Evolutionary conservation across 345 rosid species (phyloP).

Genomic region (Ceriops tagal): DNA sequence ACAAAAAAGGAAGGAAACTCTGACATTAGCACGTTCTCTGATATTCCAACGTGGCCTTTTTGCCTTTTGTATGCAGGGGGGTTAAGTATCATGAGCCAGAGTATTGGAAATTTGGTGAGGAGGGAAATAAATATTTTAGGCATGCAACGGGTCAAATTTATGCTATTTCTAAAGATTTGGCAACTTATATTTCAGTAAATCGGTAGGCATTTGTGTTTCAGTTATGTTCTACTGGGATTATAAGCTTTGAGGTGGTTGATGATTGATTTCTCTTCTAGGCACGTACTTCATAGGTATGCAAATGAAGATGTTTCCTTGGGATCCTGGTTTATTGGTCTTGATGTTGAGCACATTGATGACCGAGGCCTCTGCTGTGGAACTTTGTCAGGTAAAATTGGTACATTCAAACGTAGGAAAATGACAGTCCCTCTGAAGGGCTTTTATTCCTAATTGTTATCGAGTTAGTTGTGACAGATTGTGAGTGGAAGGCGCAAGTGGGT

Average conservation of each 20-base stretch:
- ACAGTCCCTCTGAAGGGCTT: neutral
- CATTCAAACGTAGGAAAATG: neutral
- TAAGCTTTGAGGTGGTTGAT: conserved; percentile 2
- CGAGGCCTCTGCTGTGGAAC: conserved; percentile 94
- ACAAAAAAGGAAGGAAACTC: neutral
- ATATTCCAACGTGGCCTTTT: neutral
- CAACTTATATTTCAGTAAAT: conserved; percentile 80
- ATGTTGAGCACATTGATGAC: conserved; percentile 87
- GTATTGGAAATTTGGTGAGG: conserved; percentile 97
- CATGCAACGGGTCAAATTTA: conserved; percentile 96
- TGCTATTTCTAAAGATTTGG: conserved; percentile 88
- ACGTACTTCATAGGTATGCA: conserved; percentile 81
- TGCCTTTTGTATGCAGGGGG: conserved; percentile 49
- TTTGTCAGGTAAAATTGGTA: conserved; percentile 60
- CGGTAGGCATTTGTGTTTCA: conserved; percentile 35
- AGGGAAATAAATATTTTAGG: conserved; percentile 86
- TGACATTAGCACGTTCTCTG: neutral
- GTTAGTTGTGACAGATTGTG: conserved; percentile 19
- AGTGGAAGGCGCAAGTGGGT: conserved; percentile 37
- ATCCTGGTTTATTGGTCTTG: conserved; percentile 97
- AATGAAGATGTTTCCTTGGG: conserved; percentile 96
- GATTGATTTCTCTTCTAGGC: conserved; percentile 36
- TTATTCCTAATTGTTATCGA: neutral
- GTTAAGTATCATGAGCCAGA: conserved; percentile 90
- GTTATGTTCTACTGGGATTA: neutral